A percentile compares a stretch with the other conserved stretches of the same genome.
These are phyloP conservation scores for Alliaria petiolata DNA, from an alignment of 345 rosid genomes.

Conservation along the genomic window DNA sequence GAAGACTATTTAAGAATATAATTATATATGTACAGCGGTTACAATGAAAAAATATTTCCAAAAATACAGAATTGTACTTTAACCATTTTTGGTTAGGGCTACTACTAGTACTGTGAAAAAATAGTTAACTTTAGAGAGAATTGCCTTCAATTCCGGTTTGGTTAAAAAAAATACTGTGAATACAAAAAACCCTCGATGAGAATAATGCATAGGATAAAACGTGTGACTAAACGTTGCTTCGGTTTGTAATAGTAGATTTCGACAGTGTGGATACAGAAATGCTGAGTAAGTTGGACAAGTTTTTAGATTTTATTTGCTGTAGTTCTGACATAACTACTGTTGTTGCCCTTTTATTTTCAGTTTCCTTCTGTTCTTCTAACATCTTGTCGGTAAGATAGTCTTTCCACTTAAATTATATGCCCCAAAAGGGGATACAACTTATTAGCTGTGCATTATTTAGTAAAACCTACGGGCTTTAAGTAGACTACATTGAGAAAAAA, in stretches of 20 bases:
- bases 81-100: too few species aligned
- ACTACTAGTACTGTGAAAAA: too few species aligned
- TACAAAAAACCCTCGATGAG: background rate
- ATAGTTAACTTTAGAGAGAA: too few species aligned
- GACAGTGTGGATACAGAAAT: background rate
- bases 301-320: background rate
- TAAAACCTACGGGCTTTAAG: background rate
- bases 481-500: too few species aligned
- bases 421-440: background rate
- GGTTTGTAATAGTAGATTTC: background rate
- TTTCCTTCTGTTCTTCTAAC: conserved; percentile 3
- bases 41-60: too few species aligned
- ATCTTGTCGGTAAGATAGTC: background rate
- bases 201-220: background rate
- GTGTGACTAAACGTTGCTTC: background rate
- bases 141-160: background rate
- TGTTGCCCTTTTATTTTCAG: conserved; percentile 3
- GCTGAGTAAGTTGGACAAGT: background rate
- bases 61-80: too few species aligned
- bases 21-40: too few species aligned
- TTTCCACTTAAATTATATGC: background rate
- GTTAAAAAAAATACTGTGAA: background rate
- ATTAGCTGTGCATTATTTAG: background rate
- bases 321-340: conserved; percentile 17
- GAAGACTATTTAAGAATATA: too few species aligned